Base-by-base conservation (phyloP, 106 monocot species). In the Phalaenopsis aphrodite region DNA sequence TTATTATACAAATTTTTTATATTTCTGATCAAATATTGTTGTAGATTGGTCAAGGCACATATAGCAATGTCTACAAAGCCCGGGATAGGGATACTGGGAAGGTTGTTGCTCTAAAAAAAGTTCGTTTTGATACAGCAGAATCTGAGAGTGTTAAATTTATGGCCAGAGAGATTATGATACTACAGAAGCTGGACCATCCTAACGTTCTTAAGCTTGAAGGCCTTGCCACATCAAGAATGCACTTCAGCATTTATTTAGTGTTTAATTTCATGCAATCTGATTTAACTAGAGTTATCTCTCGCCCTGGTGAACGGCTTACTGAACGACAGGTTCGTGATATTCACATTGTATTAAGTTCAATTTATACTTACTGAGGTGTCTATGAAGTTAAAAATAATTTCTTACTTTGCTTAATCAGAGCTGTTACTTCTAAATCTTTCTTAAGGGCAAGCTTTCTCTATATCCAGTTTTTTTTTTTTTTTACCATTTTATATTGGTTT, bases 171-270 rank as follows among this genome's bases (percentile, higher is more conserved):
- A 84, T 87, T 38, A 66, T 73, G 75, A 81, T 87, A 81, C 45
- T 87, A 75, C 80, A 76, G 78, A 84, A 68, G 58, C 84, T 87
- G 30, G 87, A 87, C 49, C 87, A 87, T 71, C 84, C 86, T 0
- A 86, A 86, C 61, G 71, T 86, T 72, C 47, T 86, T 14, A 86
- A 86, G 79, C 86, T 86, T 68, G 87, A 84, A 87, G 87, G 87
- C 52, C 84, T 87, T 58, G 87, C 87, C 2, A 87, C 84, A 18
- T 87, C 87, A 74, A 77, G 87, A 75, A 83, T 87, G 84, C 80
- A 87, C n/a, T 78, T 77, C 64, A 87, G 87, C 52, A 69, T 84
- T 46, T 87, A 87, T 61, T 76, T 87, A 77, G 87, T 84, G 14
- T 87, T 87, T 64, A 83, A 87, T 56, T 87, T 78, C 61, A 87